Evolutionary conservation across 495 filamentous ascomycete genomes (phyloP).

Genomic region (Daldinia loculata): DNA sequence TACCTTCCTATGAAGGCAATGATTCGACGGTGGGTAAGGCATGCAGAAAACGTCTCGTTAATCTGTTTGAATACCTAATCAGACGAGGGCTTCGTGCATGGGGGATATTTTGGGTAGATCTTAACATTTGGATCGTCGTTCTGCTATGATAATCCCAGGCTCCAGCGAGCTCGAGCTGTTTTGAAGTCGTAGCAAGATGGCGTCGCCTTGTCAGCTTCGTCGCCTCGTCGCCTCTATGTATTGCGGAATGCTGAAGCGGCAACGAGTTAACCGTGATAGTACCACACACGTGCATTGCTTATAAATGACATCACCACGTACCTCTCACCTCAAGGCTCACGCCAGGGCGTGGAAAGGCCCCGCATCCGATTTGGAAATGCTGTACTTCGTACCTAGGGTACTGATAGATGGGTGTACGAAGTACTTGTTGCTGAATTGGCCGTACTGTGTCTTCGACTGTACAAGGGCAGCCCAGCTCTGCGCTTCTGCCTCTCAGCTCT

Average conservation of each 20-base stretch:
- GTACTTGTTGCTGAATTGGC: conserved; percentile 3
- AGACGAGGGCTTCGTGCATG: conserved; percentile 15
- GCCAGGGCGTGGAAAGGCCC: conserved; percentile 29
- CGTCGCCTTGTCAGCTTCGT: no score
- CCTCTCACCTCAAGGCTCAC: conserved; percentile 19
- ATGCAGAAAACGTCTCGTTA: conserved; percentile 18
- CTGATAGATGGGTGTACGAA: conserved; percentile 14
- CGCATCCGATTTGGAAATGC: conserved; percentile 32
- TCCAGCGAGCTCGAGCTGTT: no score
- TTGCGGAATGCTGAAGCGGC: conserved; percentile 17
- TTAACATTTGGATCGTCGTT: conserved; percentile 35
- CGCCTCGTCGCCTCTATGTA: not conserved
- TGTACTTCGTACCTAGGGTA: conserved; percentile 9
- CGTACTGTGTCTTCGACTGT: conserved; percentile 37
- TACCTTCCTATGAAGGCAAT: conserved; percentile 40
- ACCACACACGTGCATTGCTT: conserved; percentile 11
- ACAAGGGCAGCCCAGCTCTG: conserved; percentile 25
- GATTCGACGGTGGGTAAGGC: conserved; percentile 30
- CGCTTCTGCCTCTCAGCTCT: conserved; percentile 36
- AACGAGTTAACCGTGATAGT: conserved; percentile 1
- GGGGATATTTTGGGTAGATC: conserved; percentile 15
- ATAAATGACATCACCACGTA: conserved; percentile 33
- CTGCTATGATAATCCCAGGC: not conserved
- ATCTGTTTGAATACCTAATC: conserved; percentile 16
- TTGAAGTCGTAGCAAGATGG: not conserved